Conservation (phyloP, 441 rosid species). For the Arabidopsis lyrata region DNA sequence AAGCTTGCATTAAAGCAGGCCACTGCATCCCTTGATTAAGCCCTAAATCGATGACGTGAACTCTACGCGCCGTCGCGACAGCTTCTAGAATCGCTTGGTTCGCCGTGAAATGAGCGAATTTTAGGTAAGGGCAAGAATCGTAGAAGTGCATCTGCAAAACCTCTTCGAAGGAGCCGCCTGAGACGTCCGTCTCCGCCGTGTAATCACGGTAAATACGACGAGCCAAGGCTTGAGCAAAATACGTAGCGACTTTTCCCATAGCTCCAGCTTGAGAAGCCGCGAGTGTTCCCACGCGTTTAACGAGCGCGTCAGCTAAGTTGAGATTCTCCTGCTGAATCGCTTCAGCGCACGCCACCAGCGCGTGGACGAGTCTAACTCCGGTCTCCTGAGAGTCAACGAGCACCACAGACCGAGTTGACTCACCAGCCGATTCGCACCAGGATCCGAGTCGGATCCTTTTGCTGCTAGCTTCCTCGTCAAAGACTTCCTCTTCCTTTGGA, state of each 20-base stretch:
- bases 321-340: slow-evolving; percentile 63
- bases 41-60: slow-evolving; percentile 68
- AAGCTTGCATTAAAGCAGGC: slow-evolving; percentile 83
- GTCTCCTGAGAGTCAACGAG: slow-evolving; percentile 71
- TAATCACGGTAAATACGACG: slow-evolving; percentile 56
- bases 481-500: slow-evolving; percentile 46
- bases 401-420: slow-evolving; percentile 57
- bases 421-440: slow-evolving; percentile 27
- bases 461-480: slow-evolving; percentile 41
- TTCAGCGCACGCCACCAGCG: slow-evolving; percentile 70
- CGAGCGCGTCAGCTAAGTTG: slow-evolving; percentile 61
- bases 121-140: slow-evolving; percentile 70
- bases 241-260: slow-evolving; percentile 77
- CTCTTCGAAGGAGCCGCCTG: slow-evolving; percentile 50
- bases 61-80: slow-evolving; percentile 51
- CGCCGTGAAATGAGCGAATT: slow-evolving; percentile 81
- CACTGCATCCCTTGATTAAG: slow-evolving; percentile 77
- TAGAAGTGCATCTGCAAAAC: slow-evolving; percentile 76
- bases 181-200: slow-evolving; percentile 48
- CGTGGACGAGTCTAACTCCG: slow-evolving; percentile 73
- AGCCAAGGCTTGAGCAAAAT: slow-evolving; percentile 64
- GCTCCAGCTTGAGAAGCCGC: slow-evolving; percentile 71
- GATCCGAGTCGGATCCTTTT: slow-evolving; percentile 61
- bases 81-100: slow-evolving; percentile 77
- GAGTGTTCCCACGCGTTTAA: slow-evolving; percentile 59